These are phyloP conservation scores for Linum usitatissimum DNA, from an alignment of 345 rosid species.

Conservation along the genomic window DNA sequence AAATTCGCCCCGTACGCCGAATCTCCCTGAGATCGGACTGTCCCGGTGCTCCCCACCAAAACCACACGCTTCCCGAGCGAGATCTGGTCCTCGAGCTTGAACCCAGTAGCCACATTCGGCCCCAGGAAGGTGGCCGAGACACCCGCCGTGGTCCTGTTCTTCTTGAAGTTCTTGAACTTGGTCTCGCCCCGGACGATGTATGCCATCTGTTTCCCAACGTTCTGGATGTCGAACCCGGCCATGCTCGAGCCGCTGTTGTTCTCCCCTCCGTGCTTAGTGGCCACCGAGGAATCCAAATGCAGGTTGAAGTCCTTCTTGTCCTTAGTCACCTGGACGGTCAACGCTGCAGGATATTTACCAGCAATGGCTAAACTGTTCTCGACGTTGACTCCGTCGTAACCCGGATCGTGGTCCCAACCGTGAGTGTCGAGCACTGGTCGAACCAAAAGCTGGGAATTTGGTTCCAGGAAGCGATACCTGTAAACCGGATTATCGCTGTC, in stretches of 20 bases:
- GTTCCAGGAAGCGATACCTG: conserved; percentile 86
- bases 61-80: conserved; percentile 60
- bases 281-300: conserved; percentile 80
- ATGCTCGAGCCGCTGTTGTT: conserved; percentile 55
- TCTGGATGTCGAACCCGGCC: conserved; percentile 97
- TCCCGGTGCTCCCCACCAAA: conserved; percentile 80
- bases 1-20: conserved; percentile 84
- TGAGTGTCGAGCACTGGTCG: conserved; percentile 90
- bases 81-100: conserved; percentile 84
- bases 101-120: conserved; percentile 68
- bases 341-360: conserved; percentile 58
- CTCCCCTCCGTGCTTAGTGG: conserved; percentile 57
- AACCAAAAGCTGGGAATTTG: conserved; percentile 68
- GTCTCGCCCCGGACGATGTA: conserved; percentile 76
- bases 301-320: conserved; percentile 93
- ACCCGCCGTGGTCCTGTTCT: conserved; percentile 70
- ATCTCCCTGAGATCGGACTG: conserved; percentile 66
- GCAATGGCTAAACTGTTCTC: conserved; percentile 60
- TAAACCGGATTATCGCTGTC: conserved; percentile 77
- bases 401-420: conserved; percentile 99
- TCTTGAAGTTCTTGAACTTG: conserved; percentile 61
- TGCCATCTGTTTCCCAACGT: conserved; percentile 86
- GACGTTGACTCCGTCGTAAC: conserved; percentile 84
- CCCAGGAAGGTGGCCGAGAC: conserved; percentile 74
- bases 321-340: conserved; percentile 76